A percentile compares a stretch with the other conserved stretches of the same genome.
These are phyloP conservation scores for Colletotrichum sojae DNA, from an alignment of 2,329 filamentous ascomycete genomes.

Conservation along the genomic window DNA sequence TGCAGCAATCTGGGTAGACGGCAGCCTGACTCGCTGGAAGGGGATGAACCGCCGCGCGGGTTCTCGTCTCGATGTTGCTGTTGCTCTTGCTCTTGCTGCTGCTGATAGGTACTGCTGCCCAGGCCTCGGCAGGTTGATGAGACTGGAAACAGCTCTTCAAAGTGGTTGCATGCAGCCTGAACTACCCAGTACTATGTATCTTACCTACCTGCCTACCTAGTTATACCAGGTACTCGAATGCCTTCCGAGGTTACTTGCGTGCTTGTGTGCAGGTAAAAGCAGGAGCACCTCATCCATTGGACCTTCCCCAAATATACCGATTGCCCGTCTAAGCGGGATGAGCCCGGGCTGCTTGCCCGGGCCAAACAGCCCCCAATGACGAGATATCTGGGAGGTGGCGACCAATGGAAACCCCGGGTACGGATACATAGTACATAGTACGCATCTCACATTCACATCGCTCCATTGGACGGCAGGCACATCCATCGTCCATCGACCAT, in stretches of 20 bases:
- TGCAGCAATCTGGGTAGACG: slow-evolving; percentile 23
- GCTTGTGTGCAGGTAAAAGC: neutral
- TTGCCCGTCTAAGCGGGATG: slow-evolving; percentile 17
- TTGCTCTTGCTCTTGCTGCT: too few species aligned
- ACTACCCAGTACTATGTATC: too few species aligned
- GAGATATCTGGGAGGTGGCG: neutral
- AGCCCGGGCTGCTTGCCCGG: neutral
- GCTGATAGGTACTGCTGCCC: neutral
- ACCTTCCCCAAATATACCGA: slow-evolving; percentile 9
- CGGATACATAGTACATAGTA: too few species aligned
- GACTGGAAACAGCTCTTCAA: neutral
- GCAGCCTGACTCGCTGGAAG: slow-evolving; percentile 26
- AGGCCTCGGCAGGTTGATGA: neutral
- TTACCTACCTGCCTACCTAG: too few species aligned
- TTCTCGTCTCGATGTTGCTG: neutral
- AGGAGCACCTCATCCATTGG: slow-evolving; percentile 12
- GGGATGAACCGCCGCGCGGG: neutral
- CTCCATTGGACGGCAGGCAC: too few species aligned
- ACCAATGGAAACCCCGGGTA: slow-evolving; percentile 15
- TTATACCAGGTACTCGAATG: too few species aligned
- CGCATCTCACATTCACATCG: too few species aligned
- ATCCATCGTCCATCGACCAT: slow-evolving; percentile 5
- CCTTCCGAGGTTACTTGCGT: neutral
- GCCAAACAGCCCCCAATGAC: neutral
- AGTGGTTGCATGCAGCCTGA: too few species aligned